Evolutionary conservation across 495 filamentous ascomycete species (phyloP).

Genomic region (Cenococcum geophilum): DNA sequence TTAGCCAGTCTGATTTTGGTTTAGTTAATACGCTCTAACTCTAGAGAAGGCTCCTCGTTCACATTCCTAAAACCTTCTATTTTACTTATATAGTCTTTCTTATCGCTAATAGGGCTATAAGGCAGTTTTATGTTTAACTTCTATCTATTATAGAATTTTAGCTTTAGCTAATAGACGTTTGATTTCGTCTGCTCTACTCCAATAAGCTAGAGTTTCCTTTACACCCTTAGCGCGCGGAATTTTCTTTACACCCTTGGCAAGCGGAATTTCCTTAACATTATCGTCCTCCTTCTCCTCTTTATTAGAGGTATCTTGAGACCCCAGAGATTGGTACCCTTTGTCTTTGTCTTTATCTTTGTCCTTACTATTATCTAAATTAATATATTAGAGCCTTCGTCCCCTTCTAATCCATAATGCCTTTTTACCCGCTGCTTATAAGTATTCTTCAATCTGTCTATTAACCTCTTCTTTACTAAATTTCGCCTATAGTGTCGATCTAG

Average conservation of each 20-base stretch:
- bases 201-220: neutral
- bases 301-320: neutral
- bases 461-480: neutral
- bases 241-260: too few species aligned
- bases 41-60: too few species aligned
- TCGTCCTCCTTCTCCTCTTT: neutral
- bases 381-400: neutral
- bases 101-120: neutral
- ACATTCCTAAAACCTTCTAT: neutral
- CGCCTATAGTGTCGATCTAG: neutral
- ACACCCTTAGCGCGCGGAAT: neutral
- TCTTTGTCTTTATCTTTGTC: too few species aligned
- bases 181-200: neutral
- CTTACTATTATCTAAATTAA: conserved; percentile 4
- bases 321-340: neutral
- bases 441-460: conserved; percentile 2
- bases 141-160: neutral
- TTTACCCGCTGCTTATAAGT: neutral
- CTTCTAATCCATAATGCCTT: neutral
- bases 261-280: too few species aligned
- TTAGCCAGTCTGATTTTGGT: neutral
- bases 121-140: neutral
- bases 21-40: too few species aligned
- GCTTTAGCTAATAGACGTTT: neutral
- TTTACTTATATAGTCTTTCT: neutral